phyloP scores from a whole-genome alignment of 2,329 filamentous ascomycete genomes.

The Cercospora zeina region DNA sequence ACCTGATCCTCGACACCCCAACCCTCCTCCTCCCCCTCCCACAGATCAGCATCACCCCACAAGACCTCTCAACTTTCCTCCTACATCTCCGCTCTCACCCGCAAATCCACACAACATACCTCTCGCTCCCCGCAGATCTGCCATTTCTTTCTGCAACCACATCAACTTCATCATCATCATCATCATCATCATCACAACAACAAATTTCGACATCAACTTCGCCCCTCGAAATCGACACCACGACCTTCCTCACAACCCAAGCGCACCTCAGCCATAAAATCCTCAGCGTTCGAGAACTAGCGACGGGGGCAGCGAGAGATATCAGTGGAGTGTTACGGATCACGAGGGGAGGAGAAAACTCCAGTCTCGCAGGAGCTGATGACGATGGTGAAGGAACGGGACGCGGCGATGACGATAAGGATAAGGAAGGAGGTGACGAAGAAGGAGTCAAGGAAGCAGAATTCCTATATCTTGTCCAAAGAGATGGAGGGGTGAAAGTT shows the following conservation, averaged over 20 bases:
- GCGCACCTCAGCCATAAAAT: conserved; percentile 75
- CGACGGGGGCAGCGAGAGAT: conserved; percentile 85
- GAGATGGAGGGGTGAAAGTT: conserved; percentile 76
- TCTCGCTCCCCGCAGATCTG: conserved; percentile 71
- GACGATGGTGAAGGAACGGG: conserved; percentile 32
- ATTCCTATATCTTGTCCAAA: conserved; percentile 75
- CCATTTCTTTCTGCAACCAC: conserved; percentile 60
- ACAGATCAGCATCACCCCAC: conserved; percentile 30
- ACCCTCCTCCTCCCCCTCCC: conserved; percentile 45
- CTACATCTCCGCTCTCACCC: conserved; percentile 32
- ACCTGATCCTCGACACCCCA: conserved; percentile 50
- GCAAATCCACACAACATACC: conserved; percentile 61
- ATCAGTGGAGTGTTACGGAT: conserved; percentile 85
- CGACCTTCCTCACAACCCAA: conserved; percentile 67
- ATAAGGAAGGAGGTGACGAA: conserved; percentile 28
- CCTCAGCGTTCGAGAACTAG: conserved; percentile 71
- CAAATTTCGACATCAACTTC: conserved; percentile 37
- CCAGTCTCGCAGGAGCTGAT: not conserved
- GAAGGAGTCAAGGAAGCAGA: conserved; percentile 60
- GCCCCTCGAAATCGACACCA: conserved; percentile 67
- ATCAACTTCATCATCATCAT: conserved; percentile 39
- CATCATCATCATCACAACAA: conserved; percentile 43
- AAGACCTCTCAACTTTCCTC: conserved; percentile 37
- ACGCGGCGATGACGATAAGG: too few relatives aligned
- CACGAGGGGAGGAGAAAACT: conserved; percentile 64